Evolutionary conservation across 495 filamentous ascomycete genomes (phyloP).

Genomic region (Chaetomium fimeti): DNA sequence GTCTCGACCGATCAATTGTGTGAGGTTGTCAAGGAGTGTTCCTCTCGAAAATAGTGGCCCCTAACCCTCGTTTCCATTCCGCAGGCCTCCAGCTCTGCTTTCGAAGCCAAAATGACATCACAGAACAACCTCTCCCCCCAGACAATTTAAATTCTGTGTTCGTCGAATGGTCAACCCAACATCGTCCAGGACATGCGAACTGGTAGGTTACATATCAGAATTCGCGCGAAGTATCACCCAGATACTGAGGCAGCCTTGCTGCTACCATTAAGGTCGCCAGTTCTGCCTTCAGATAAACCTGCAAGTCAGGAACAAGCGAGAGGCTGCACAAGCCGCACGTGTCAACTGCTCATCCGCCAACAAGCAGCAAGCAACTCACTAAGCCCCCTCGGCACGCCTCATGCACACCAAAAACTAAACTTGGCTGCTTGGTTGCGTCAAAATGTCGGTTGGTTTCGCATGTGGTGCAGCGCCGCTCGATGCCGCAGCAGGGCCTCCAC

Average conservation of each 20-base stretch:
- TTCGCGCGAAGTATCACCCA: background rate
- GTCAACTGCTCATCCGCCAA: conserved; percentile 20
- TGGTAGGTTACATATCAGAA: background rate
- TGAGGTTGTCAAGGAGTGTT: too few species aligned
- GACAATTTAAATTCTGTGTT: too few species aligned
- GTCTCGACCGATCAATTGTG: too few species aligned
- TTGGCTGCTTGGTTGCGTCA: conserved; percentile 10
- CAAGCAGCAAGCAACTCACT: background rate
- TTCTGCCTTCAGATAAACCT: background rate
- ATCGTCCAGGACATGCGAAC: background rate
- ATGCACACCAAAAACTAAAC: conserved; percentile 3
- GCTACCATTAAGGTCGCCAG: conserved; percentile 11
- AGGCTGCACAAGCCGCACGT: conserved; percentile 16
- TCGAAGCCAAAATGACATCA: background rate
- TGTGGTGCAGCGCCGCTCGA: conserved; percentile 20
- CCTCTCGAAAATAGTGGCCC: too few species aligned
- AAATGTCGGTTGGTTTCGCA: conserved; percentile 21
- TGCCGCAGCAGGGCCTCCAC: conserved; percentile 12
- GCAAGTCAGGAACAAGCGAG: background rate
- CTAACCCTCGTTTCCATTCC: background rate
- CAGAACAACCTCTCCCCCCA: background rate
- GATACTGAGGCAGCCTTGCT: too few species aligned
- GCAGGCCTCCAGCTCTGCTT: background rate
- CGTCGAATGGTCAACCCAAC: background rate
- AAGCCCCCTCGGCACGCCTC: conserved; percentile 9